A percentile compares a stretch with the other conserved stretches of the same genome.
phyloP scores from a whole-genome alignment of 2,329 filamentous ascomycete genomes.

The Talaromyces sp. region DNA sequence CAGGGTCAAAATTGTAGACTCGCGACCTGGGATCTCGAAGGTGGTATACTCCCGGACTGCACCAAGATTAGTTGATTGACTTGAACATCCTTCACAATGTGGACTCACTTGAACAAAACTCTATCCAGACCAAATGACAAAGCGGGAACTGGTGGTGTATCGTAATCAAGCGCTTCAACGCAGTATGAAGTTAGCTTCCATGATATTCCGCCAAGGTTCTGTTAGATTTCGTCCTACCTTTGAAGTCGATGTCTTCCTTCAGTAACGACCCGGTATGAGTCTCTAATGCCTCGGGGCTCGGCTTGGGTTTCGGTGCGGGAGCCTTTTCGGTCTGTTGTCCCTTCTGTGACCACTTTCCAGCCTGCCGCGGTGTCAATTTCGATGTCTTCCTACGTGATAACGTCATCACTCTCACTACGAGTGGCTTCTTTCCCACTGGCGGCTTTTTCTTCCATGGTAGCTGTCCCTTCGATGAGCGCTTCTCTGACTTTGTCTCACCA shows the following conservation, averaged over 20 bases:
- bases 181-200: slow-evolving; percentile 2
- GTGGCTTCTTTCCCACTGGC: not conserved
- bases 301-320: not conserved
- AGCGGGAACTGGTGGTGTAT: slow-evolving; percentile 53
- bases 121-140: slow-evolving; percentile 73
- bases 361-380: not conserved
- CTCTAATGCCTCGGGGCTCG: not conserved
- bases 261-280: not conserved
- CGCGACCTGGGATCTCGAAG: slow-evolving; percentile 81
- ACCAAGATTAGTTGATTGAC: not conserved
- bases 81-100: not conserved
- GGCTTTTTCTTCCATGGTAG: not conserved
- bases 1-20: slow-evolving; percentile 96
- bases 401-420: not conserved
- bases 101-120: slow-evolving; percentile 76
- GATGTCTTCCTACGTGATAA: not conserved
- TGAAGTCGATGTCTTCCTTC: not conserved
- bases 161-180: slow-evolving; percentile 39
- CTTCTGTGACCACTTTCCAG: not conserved
- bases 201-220: not conserved
- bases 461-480: not conserved
- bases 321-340: not conserved
- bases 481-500: not conserved
- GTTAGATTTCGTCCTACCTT: not conserved
- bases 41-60: slow-evolving; percentile 73